Evolutionary conservation across 1,139 yeast genomes (phyloP).

Genomic region (Geotrichum klebahnii): DNA sequence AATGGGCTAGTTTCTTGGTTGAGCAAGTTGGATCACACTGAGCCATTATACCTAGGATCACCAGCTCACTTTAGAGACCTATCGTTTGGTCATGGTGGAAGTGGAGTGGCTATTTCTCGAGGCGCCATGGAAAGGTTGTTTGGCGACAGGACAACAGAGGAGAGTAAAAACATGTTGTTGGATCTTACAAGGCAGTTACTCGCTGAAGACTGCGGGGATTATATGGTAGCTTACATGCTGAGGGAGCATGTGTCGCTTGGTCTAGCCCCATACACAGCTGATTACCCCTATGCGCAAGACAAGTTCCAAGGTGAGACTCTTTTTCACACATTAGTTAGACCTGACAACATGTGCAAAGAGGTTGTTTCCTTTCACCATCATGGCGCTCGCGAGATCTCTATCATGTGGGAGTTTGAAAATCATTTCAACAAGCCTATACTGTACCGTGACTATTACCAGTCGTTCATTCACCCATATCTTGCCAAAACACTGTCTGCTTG

Average conservation of each 20-base stretch:
- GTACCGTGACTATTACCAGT: conserved; percentile 36
- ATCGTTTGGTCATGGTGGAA: conserved; percentile 42
- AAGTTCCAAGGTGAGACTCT: conserved; percentile 38
- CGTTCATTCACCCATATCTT: conserved; percentile 36
- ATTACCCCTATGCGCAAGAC: conserved; percentile 25
- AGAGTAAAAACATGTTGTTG: conserved; percentile 29
- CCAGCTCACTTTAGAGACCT: conserved; percentile 26
- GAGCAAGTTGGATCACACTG: conserved; percentile 28
- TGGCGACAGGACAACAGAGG: conserved; percentile 28
- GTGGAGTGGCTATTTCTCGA: conserved; percentile 39
- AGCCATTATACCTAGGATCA: conserved; percentile 37
- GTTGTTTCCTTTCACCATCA: conserved; percentile 38
- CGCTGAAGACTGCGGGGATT: conserved; percentile 36
- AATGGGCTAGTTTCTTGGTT: conserved; percentile 33
- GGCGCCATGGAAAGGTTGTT: conserved; percentile 35
- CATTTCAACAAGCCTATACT: conserved; percentile 30
- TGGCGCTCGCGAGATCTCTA: conserved; percentile 36
- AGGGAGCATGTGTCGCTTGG: conserved; percentile 25
- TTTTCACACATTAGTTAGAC: conserved; percentile 25
- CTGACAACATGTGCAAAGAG: conserved; percentile 36
- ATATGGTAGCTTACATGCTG: conserved; percentile 35
- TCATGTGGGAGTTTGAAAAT: conserved; percentile 39
- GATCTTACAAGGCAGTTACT: conserved; percentile 19
- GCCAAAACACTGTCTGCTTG: conserved; percentile 30
- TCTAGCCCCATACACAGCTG: conserved; percentile 25